A percentile compares a stretch with the other conserved stretches of the same genome.
phyloP scores from a whole-genome alignment of 306 rosid genomes.

The Erythrophleum fordii region DNA sequence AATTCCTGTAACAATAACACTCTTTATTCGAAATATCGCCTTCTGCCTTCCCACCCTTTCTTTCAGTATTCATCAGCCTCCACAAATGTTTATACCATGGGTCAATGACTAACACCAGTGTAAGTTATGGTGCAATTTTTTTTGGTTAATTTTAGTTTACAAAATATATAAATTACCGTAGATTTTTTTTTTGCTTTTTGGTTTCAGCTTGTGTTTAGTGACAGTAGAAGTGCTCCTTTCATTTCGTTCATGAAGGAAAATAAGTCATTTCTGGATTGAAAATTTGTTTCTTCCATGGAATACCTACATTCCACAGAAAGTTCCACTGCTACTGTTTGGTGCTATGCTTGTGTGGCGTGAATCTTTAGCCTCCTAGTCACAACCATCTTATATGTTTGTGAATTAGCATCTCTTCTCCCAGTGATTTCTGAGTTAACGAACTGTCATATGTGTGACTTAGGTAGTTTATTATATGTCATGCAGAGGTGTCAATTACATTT shows the following conservation, averaged over 20 bases:
- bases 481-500: slow-evolving; percentile 82
- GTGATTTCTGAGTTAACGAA: slow-evolving; percentile 34
- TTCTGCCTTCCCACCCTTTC: slow-evolving; percentile 47
- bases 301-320: no score
- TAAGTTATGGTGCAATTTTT: no score
- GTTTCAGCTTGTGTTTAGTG: no score
- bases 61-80: not conserved
- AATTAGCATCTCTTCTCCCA: slow-evolving; percentile 27
- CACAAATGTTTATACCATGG: no score
- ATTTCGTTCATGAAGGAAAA: slow-evolving; percentile 33
- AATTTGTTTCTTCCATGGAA: slow-evolving; percentile 22
- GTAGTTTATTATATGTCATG: slow-evolving; percentile 85
- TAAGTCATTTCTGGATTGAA: slow-evolving; percentile 19
- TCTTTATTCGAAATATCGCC: slow-evolving; percentile 6
- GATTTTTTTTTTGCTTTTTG: no score
- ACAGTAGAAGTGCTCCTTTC: no score
- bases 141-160: no score
- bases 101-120: no score
- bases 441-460: slow-evolving; percentile 50
- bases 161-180: no score
- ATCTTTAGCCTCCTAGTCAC: slow-evolving; percentile 16
- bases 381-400: not conserved
- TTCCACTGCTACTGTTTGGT: not conserved
- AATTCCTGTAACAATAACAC: slow-evolving; percentile 26
- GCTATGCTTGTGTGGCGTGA: slow-evolving; percentile 15